Base-by-base conservation (phyloP, 371 early-diverging fungal genomes). In the Coemansia sp. region DNA sequence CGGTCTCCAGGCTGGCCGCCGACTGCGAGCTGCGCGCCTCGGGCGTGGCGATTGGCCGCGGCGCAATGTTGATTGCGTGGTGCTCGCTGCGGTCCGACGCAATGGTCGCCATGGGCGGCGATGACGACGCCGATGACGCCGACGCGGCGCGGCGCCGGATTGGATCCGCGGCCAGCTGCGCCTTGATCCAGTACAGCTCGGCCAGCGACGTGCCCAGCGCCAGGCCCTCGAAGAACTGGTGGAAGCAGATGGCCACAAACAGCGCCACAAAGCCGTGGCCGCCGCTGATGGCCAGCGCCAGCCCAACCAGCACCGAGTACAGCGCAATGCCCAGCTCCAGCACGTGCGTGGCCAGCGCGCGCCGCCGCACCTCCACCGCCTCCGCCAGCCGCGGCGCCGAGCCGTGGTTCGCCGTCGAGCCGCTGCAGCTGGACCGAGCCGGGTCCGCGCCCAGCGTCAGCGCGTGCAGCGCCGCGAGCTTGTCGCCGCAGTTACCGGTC, bases 281-380 rank as follows among this genome's bases (percentile, higher is more conserved):
- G 45, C 81, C 85, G 30, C 81, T 83, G 51, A 86, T 83, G 3
- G 91, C 89, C n/a, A 96, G 80, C 5, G 93, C 83, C 54, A 95
- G 77, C 7, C 95, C 96, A 57, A 96, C 87, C 54, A 96, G 85
- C 54, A 96, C 80, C 2, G 94, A 93, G 68, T 95, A 94, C 59
- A 90, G 82, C 2, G 89, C 84, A 55, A 96, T 90, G 56, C 95
- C 93, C 11, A 88, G 57, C 75, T 96, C 95, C 14, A 96, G 80
- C 35, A 94, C 76, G 31, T 84, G 63, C 0, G 77, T 79, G 3
- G 77, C 68, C 54, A 71, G 40, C 2, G 72, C 72, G 6, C 68
- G 54, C 20, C 60, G 59, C 45, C 57, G 59, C 6, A 71, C 71
- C 4, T 70, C 71, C 1, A 62, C 50, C 0, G 61, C 54, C 7